Evolutionary conservation across 257 asterid species (phyloP).

Genomic region (Rauvolfia tetraphylla): DNA sequence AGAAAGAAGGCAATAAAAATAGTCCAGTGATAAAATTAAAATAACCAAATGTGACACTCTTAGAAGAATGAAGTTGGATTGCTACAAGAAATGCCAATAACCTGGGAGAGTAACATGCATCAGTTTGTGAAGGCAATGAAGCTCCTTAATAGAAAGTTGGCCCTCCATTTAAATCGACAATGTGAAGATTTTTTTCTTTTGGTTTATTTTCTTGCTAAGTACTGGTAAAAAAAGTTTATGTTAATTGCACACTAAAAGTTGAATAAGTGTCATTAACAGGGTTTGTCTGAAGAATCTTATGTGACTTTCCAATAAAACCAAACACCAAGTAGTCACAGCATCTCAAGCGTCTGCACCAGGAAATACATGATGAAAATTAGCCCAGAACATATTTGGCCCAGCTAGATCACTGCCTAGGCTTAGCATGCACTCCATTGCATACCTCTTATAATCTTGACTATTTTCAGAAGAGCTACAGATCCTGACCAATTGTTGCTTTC

Average conservation of each 20-base stretch:
- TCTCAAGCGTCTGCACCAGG: not conserved
- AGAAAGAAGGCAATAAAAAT: not conserved
- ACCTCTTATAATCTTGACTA: not conserved
- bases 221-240: not conserved
- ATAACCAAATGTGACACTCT: not conserved
- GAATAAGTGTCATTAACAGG: not conserved
- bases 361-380: not conserved
- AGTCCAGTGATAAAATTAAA: slow-evolving; percentile 8
- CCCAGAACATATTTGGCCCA: not conserved
- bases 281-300: not conserved
- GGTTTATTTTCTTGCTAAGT: not conserved
- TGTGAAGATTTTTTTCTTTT: not conserved
- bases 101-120: not conserved
- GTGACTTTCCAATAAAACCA: not conserved
- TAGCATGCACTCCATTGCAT: not conserved
- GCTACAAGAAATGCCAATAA: not conserved
- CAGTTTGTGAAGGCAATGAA: not conserved
- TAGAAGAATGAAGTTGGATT: not conserved
- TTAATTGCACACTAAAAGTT: not conserved
- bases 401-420: not conserved
- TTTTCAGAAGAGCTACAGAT: not conserved
- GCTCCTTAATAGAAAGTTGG: not conserved
- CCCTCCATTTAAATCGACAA: not conserved
- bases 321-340: not conserved
- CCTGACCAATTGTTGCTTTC: not conserved